Evolutionary conservation across 805 yeast species (phyloP).

Genomic region (Candida xiaguanensis): DNA sequence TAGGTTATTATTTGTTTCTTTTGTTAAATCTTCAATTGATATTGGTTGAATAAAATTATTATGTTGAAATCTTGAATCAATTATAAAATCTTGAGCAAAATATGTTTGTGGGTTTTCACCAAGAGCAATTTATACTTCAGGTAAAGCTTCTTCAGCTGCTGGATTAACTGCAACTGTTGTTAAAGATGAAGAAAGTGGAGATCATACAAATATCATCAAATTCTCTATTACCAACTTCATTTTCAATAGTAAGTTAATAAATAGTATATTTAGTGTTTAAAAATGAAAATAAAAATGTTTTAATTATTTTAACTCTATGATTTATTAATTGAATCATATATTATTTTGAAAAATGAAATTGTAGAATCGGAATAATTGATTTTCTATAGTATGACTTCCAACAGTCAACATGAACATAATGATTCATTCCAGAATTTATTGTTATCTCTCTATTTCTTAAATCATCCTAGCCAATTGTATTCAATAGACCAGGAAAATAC

Average conservation of each 20-base stretch:
- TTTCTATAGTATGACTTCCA: too few species aligned
- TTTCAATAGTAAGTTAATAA: conserved; percentile 53
- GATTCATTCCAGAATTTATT: too few species aligned
- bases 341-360: too few species aligned
- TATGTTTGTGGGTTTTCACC: conserved; percentile 91
- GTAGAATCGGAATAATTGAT: too few species aligned
- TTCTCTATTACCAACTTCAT: conserved; percentile 57
- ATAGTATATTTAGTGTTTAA: too few species aligned
- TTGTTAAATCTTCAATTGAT: conserved; percentile 25
- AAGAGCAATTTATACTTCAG: conserved; percentile 93
- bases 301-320: too few species aligned
- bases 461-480: too few species aligned
- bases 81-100: conserved; percentile 32
- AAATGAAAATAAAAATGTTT: too few species aligned
- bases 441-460: too few species aligned
- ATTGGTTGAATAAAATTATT: conserved; percentile 38
- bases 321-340: too few species aligned
- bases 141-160: conserved; percentile 98
- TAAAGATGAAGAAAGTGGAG: conserved; percentile 95
- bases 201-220: conserved; percentile 73
- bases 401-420: too few species aligned
- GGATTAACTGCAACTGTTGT: conserved; percentile 98
- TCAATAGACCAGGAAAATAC: too few species aligned
- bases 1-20: conserved; percentile 8
- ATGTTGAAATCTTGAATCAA: conserved; percentile 40